These are phyloP conservation scores for Dendrostoma leiphaemia DNA, from an alignment of 2,329 filamentous ascomycete species.

Conservation along the genomic window DNA sequence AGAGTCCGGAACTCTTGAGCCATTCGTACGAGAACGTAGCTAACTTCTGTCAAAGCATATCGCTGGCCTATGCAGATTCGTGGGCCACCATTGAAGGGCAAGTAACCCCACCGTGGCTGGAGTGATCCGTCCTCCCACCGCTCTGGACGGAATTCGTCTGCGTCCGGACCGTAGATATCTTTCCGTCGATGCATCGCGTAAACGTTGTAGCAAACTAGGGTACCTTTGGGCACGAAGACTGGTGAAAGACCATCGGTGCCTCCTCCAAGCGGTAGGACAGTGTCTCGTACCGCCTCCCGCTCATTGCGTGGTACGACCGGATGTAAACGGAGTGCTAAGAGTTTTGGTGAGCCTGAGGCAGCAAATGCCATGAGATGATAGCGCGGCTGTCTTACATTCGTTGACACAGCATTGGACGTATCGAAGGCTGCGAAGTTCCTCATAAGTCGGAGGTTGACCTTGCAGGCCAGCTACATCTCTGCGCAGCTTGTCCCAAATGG, in stretches of 20 bases:
- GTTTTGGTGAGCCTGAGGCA: no score
- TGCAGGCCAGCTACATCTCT: not conserved
- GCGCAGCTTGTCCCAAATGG: not conserved
- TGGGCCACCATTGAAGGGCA: conserved; percentile 36
- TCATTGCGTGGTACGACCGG: conserved; percentile 33
- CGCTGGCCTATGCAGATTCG: conserved; percentile 31
- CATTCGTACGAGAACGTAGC: not conserved
- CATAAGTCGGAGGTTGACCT: not conserved
- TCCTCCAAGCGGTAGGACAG: conserved; percentile 35
- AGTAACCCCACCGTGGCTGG: conserved; percentile 29
- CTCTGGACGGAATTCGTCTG: conserved; percentile 34
- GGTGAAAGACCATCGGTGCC: conserved; percentile 31
- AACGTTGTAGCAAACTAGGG: conserved; percentile 27
- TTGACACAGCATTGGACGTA: conserved; percentile 2
- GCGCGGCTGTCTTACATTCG: conserved; percentile 1
- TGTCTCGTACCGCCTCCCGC: conserved; percentile 28
- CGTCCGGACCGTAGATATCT: conserved; percentile 35
- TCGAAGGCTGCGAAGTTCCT: not conserved
- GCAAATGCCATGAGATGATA: no score
- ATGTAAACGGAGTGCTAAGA: conserved; percentile 30
- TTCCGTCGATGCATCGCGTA: conserved; percentile 32
- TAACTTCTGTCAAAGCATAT: not conserved
- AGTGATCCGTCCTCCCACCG: conserved; percentile 32
- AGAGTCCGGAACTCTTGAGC: not conserved
- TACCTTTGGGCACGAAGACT: conserved; percentile 29